A percentile compares a stretch with the other conserved stretches of the same genome.
Evolutionary conservation across 2,329 filamentous ascomycete genomes (phyloP).

Genomic region (Rhynchosporium secalis): DNA sequence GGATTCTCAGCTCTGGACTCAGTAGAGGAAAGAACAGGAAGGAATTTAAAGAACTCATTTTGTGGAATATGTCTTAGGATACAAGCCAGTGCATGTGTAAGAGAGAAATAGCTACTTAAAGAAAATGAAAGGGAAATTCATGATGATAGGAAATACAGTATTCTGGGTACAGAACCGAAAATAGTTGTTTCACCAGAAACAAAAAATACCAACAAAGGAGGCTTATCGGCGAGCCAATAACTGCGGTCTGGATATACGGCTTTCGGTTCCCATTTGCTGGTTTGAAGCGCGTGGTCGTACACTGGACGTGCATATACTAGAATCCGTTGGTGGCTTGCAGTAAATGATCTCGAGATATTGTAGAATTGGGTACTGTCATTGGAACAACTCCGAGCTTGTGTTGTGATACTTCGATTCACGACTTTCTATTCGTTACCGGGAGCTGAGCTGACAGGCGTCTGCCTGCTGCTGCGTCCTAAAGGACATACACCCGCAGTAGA

Average conservation of each 20-base stretch:
- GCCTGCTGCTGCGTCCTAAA: background rate
- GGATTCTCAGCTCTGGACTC: constrained; percentile 15
- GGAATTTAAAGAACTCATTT: constrained; percentile 5
- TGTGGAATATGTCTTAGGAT: background rate
- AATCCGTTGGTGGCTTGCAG: background rate
- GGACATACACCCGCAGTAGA: background rate
- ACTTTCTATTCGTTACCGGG: background rate
- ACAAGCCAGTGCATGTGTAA: background rate
- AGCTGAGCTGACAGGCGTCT: background rate
- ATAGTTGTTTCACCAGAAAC: background rate
- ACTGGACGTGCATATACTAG: background rate
- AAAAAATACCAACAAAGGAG: constrained; percentile 7
- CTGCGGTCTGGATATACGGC: background rate
- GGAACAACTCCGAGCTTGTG: background rate
- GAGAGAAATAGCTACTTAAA: background rate
- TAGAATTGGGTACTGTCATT: background rate
- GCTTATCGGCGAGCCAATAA: background rate
- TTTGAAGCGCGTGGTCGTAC: constrained; percentile 5
- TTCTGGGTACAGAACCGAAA: no score
- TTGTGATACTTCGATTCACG: background rate
- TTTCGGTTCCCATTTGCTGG: constrained; percentile 8
- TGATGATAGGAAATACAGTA: no score
- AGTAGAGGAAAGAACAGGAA: constrained; percentile 20
- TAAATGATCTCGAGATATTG: background rate
- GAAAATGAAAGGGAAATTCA: background rate